Conservation (phyloP, 2,329 filamentous ascomycete species). For the Alternaria atra region DNA sequence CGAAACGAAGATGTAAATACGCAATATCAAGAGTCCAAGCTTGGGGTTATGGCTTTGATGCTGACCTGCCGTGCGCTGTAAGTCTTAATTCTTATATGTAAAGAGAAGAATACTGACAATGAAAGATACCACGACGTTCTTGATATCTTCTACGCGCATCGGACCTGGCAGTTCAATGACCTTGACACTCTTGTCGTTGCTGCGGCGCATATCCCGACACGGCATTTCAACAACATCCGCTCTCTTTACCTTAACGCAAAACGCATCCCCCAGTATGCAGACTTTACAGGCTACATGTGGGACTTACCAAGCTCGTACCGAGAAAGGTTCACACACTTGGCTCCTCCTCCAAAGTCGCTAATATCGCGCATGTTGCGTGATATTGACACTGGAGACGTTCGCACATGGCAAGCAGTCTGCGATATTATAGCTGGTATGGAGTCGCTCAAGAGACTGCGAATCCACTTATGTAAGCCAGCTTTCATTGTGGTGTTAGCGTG, state of each 20-base stretch:
- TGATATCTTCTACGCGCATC: neutral
- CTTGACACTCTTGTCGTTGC: constrained; percentile 1
- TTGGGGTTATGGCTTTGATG: constrained; percentile 3
- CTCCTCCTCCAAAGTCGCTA: neutral
- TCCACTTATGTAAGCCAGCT: neutral
- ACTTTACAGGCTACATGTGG: neutral
- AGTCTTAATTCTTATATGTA: neutral
- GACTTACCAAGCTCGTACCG: neutral
- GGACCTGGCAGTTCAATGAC: neutral
- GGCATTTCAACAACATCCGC: constrained; percentile 1
- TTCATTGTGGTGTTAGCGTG: neutral
- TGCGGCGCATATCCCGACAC: neutral
- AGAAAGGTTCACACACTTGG: neutral
- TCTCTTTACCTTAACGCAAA: constrained; percentile 6
- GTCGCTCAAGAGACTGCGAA: neutral
- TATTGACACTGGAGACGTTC: neutral
- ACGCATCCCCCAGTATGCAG: neutral
- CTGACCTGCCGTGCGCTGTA: constrained; percentile 3
- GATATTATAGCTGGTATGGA: neutral
- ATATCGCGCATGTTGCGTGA: neutral
- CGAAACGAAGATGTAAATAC: neutral
- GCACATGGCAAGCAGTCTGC: neutral
- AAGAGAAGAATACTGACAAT: neutral
- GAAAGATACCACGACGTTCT: constrained; percentile 2
- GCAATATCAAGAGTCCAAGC: neutral